Conservation (phyloP, 768 basidiomycete species). For the Mycena floridula region DNA sequence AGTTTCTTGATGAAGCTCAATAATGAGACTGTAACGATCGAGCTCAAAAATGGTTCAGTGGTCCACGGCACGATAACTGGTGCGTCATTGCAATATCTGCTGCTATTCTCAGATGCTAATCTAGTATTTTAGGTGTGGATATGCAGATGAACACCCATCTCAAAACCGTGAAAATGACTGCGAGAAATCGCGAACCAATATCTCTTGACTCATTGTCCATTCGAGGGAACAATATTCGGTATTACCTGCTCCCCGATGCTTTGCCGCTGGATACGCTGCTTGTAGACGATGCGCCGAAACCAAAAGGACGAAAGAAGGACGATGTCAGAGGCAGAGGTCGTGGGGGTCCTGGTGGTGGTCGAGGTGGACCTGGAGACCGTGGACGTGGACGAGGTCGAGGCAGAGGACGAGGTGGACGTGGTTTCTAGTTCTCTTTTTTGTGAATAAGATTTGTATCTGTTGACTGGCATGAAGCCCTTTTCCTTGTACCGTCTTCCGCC, state of each 20-base stretch:
- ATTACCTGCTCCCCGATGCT: conserved; percentile 96
- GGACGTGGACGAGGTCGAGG: conserved; percentile 50
- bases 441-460: too few species aligned
- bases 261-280: conserved; percentile 93
- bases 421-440: too few species aligned
- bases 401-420: conserved; percentile 40
- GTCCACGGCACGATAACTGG: conserved; percentile 97
- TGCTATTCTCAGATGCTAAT: conserved; percentile 3
- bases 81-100: conserved; percentile 28
- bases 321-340: conserved; percentile 62
- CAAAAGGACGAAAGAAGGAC: conserved; percentile 89
- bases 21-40: conserved; percentile 97
- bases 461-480: background rate
- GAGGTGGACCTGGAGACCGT: conserved; percentile 43
- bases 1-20: conserved; percentile 99
- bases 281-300: conserved; percentile 96
- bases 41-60: conserved; percentile 95
- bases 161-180: conserved; percentile 97
- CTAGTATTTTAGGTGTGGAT: conserved; percentile 73
- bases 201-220: conserved; percentile 89
- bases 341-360: conserved; percentile 34
- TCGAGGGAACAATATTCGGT: conserved; percentile 94
- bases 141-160: conserved; percentile 99
- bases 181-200: conserved; percentile 81
- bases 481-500: conserved; percentile 6